Conservation (phyloP, 768 basidiomycete genomes). For the Lanmaoa pseudosensibilis region DNA sequence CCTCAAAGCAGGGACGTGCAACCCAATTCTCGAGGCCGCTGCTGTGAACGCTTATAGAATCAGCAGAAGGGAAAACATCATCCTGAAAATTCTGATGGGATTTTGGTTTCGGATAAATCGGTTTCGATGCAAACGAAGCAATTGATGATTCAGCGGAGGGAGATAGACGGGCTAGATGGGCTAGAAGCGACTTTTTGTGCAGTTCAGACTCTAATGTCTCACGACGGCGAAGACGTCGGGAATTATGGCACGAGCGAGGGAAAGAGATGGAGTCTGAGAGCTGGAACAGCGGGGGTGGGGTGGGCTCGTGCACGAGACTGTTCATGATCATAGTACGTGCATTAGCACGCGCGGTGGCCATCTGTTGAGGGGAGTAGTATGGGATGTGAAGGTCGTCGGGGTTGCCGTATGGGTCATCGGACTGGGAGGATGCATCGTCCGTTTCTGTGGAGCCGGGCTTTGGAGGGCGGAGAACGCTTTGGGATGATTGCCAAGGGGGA, state of each 20-base stretch:
- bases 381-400: slow-evolving; percentile 17
- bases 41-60: slow-evolving; percentile 35
- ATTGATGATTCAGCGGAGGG: slow-evolving; percentile 45
- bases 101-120: slow-evolving; percentile 28
- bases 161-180: slow-evolving; percentile 43
- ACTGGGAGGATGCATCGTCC: slow-evolving; percentile 40
- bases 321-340: slow-evolving; percentile 47
- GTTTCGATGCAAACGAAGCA: slow-evolving; percentile 41
- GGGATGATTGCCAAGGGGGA: slow-evolving; percentile 34
- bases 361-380: slow-evolving; percentile 25
- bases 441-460: slow-evolving; percentile 24
- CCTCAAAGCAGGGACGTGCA: slow-evolving; percentile 74
- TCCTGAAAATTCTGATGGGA: slow-evolving; percentile 37
- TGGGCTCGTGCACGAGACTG: slow-evolving; percentile 40
- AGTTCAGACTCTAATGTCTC: slow-evolving; percentile 46
- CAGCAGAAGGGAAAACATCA: slow-evolving; percentile 19
- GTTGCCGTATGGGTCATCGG: slow-evolving; percentile 35
- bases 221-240: slow-evolving; percentile 35
- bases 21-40: slow-evolving; percentile 68
- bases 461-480: slow-evolving; percentile 22
- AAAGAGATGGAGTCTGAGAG: slow-evolving; percentile 38
- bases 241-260: slow-evolving; percentile 56
- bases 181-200: slow-evolving; percentile 52
- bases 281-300: slow-evolving; percentile 52
- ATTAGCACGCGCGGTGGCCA: slow-evolving; percentile 37